Base-by-base conservation (phyloP, 306 rosid genomes). In the Fragaria nilgerrensis region DNA sequence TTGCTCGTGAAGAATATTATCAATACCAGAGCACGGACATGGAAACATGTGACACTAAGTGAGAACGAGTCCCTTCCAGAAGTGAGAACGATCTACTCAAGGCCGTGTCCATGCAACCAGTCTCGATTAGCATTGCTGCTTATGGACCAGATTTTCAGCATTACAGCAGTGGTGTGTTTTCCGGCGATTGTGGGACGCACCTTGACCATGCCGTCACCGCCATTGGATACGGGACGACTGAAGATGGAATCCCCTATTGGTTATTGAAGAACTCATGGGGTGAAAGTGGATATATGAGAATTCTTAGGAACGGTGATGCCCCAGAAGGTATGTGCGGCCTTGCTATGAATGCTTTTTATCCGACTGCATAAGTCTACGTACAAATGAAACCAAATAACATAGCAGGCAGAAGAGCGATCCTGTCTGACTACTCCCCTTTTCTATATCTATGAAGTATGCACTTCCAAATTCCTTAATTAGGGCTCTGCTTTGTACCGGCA, bases 231-330 rank as follows among this genome's bases (percentile, higher is more conserved):
- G 83, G 88, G 5, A 67, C 48, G 2, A 14, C 11, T 41, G 34
- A 45, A 34, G 62, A 63, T 74, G 85, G 70, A 3, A 55, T 22
- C 8, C 5, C 58, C 11, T 84, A 80, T 9, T 80, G 84, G 84
- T 5, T 84, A 8, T 19, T 80, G 4, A 80, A 80, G 25, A 80
- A 83, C 39, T 83, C 86, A 8, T 79, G 86, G 86, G 70, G 83
- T 45, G 86, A 83, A 75, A 39, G 22, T 4, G 86, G 86, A 7
- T 79, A 83, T 34, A 67, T 79, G 34, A 79, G 61, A 14, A 79
- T 79, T 75, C 50, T 44, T 4, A 8, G 83, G 67, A 74, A 41
- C 4, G 7, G 12, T 14, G 50, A 13, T 20, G 61, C 68, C 4
- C 53, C 66, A 56, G 47, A 48, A 8, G 71, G 78, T 17, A 6